Evolutionary conservation across 805 yeast species (phyloP).

Genomic region (Metschnikowia colocasiae): DNA sequence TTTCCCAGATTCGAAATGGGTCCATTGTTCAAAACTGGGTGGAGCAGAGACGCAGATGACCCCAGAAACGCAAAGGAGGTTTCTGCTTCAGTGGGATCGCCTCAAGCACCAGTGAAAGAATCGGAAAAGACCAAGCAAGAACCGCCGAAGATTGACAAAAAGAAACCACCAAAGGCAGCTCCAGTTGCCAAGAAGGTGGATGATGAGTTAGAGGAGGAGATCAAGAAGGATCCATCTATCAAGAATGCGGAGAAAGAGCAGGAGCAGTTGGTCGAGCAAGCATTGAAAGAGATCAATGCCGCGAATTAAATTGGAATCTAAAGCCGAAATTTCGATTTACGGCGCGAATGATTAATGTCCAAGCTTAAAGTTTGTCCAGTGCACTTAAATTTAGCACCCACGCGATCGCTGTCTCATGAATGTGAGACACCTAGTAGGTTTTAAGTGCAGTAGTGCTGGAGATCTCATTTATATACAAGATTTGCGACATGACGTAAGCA

Average conservation of each 20-base stretch:
- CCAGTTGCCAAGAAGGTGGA: constrained; percentile 38
- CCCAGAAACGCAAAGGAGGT: constrained; percentile 14
- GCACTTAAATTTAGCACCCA: neutral
- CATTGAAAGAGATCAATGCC: constrained; percentile 14
- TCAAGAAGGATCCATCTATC: constrained; percentile 32
- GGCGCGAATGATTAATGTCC: neutral
- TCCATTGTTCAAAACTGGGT: constrained; percentile 56
- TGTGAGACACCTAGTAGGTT: neutral
- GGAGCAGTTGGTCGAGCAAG: constrained; percentile 25
- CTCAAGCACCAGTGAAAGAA: constrained; percentile 5
- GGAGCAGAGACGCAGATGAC: constrained; percentile 43
- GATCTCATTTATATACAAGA: constrained; percentile 8
- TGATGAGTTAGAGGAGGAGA: constrained; percentile 33
- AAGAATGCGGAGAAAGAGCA: constrained; percentile 26
- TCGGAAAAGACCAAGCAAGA: constrained; percentile 8
- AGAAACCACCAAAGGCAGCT: constrained; percentile 38
- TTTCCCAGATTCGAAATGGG: constrained; percentile 66
- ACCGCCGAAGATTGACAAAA: constrained; percentile 23
- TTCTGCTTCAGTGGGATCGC: constrained; percentile 16
- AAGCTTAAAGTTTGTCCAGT: neutral
- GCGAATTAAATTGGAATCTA: neutral
- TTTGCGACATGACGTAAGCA: constrained; percentile 16
- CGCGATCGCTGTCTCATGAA: neutral
- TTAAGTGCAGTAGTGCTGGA: neutral
- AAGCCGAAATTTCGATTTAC: too few relatives aligned